Base-by-base conservation (phyloP, 371 early-diverging fungal genomes). In the Mortierella sp. region DNA sequence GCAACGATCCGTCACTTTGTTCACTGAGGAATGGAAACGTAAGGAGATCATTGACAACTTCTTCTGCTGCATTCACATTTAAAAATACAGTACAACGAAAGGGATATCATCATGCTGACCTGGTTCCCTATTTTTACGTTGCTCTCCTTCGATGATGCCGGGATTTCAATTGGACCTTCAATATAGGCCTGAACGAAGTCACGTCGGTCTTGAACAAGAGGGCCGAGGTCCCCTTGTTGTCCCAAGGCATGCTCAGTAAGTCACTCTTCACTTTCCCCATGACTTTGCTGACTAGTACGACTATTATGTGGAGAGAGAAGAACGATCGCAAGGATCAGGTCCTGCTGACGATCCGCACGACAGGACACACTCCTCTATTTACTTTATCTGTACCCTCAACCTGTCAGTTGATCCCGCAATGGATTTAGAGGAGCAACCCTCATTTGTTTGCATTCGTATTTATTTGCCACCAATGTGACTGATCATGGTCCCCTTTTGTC, bases 221-320 rank as follows among this genome's bases (percentile, higher is more conserved):
- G 55, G 83, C 87, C 74, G 87, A 82, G 55, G 80, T 86, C 42
- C 87, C 87, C 58, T 28, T 86, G 21, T 72, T 86, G 11, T 86
- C 87, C 44, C 87, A 86, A 72, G 76, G 87, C 78, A 86, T 86
- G 87, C 78, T 86, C n/a, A 86, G 87, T 86, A 86, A 73, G 86
- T 82, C 65, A 11, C 19, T 52, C 47, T 34, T 48, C 26, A 38
- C 42, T 45, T 31, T 21, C 48, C 65, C 42, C 50, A 70, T 73
- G 52, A 60, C 63, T 63, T 31, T 13, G 3, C 55, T 21, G 19
- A 21, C 7, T 5, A 38, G 42, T 16, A 3, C 16, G 50, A 16
- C 50, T 50, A 16, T 14, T 50, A 50, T 63, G 34, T 63, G 34
- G 34, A 63, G 2, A 44, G 19, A 47, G 47, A 72, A 34, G 42